These are phyloP conservation scores for Monotropa hypopitys DNA, from an alignment of 179 eudicot genomes.

Conservation along the genomic window DNA sequence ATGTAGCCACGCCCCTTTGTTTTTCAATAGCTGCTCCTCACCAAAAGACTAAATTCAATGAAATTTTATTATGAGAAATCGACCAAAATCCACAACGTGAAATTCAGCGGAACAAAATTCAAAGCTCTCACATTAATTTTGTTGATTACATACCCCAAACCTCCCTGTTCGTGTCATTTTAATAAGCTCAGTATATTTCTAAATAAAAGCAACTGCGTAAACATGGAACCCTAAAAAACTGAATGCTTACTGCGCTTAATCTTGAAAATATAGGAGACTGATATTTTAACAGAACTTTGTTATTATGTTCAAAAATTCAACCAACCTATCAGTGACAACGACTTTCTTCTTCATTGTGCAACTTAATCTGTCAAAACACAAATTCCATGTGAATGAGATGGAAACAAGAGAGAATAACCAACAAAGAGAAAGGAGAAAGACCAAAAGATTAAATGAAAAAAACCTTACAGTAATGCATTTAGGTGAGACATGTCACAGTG, in stretches of 20 bases:
- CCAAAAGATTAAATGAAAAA: background rate
- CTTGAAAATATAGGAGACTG: background rate
- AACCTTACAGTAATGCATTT: conserved; percentile 58
- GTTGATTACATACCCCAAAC: background rate
- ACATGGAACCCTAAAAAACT: background rate
- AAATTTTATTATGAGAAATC: background rate
- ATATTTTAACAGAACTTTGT: background rate
- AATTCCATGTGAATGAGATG: conserved; percentile 1
- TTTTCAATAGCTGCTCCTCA: background rate
- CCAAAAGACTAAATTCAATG: background rate
- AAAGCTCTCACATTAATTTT: too few species aligned
- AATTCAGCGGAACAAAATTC: background rate
- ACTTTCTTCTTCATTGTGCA: conserved; percentile 53
- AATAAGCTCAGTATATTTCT: background rate
- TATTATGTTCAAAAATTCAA: background rate
- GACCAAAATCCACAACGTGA: background rate
- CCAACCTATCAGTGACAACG: conserved; percentile 83
- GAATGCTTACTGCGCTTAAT: too few species aligned
- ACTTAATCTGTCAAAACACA: conserved; percentile 39
- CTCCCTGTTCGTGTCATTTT: background rate
- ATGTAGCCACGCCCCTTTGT: background rate
- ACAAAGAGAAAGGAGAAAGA: background rate
- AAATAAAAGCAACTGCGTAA: background rate
- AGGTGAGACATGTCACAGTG: conserved; percentile 92
- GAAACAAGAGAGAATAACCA: background rate